Conservation (phyloP, 2,329 filamentous ascomycete species). For the Hymenoscyphus occultus region DNA sequence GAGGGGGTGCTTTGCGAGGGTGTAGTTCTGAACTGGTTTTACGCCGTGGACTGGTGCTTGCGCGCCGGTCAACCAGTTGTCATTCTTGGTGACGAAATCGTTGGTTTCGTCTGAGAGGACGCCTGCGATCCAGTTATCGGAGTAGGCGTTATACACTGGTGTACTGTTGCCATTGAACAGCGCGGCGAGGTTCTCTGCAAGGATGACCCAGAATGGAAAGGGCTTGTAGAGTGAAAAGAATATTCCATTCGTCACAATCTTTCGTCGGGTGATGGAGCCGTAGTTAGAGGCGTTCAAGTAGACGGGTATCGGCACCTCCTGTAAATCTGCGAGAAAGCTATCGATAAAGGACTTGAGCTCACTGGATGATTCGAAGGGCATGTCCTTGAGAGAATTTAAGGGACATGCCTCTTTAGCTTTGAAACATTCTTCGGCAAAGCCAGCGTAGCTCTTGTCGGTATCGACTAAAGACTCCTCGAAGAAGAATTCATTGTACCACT, state of each 20-base stretch:
- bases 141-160: conserved; percentile 35
- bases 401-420: conserved; percentile 22
- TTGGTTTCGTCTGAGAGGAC: conserved; percentile 19
- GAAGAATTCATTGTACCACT: conserved; percentile 25
- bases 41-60: conserved; percentile 20
- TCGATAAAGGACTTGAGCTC: conserved; percentile 18
- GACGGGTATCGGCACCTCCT: conserved; percentile 26
- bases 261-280: conserved; percentile 21
- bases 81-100: conserved; percentile 17
- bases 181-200: conserved; percentile 21
- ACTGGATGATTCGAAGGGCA: conserved; percentile 11
- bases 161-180: conserved; percentile 21
- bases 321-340: conserved; percentile 16
- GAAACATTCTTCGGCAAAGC: conserved; percentile 24
- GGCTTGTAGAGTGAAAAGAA: conserved; percentile 43
- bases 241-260: conserved; percentile 34
- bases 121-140: conserved; percentile 16
- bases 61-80: conserved; percentile 16
- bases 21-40: conserved; percentile 18
- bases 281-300: conserved; percentile 27
- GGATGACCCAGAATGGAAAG: conserved; percentile 13
- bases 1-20: not conserved
- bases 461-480: conserved; percentile 24
- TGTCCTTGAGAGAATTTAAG: conserved; percentile 16
- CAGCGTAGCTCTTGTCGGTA: conserved; percentile 23